These are phyloP conservation scores for Conticribra weissflogii DNA, from an alignment of 108 stramenopile species.

Conservation along the genomic window DNA sequence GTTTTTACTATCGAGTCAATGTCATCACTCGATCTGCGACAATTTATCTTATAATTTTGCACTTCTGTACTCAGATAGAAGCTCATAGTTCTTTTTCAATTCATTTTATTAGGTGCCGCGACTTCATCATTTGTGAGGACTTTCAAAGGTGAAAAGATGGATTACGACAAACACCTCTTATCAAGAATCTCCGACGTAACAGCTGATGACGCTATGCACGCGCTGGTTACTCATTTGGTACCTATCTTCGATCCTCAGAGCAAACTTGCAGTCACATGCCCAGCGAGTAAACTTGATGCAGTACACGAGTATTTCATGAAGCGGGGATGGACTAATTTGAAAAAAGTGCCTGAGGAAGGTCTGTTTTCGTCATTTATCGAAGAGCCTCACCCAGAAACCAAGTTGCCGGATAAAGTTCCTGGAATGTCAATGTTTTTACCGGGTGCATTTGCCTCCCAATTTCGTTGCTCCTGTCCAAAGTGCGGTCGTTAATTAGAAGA, in stretches of 20 bases:
- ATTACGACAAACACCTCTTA: constrained; percentile 37
- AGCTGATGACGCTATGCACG: constrained; percentile 36
- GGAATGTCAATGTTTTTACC: constrained; percentile 49
- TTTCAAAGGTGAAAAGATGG: constrained; percentile 43
- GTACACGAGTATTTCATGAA: constrained; percentile 40
- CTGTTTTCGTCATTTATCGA: constrained; percentile 40
- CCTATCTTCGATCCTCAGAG: constrained; percentile 46
- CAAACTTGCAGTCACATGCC: constrained; percentile 39
- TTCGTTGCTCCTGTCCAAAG: constrained; percentile 32
- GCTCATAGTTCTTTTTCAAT: background rate
- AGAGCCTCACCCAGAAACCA: constrained; percentile 2
- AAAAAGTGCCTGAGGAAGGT: constrained; percentile 45
- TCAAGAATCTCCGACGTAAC: constrained; percentile 30
- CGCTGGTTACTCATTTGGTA: constrained; percentile 35
- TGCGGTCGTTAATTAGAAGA: constrained; percentile 23
- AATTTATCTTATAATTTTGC: too few species aligned
- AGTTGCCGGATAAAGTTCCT: constrained; percentile 35
- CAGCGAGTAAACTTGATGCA: constrained; percentile 45
- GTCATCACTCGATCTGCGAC: too few species aligned
- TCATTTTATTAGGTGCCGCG: constrained; percentile 22
- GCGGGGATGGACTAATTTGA: constrained; percentile 47
- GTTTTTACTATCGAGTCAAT: too few species aligned
- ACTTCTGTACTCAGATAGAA: too few species aligned
- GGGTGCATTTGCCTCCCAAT: constrained; percentile 44
- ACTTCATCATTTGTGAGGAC: constrained; percentile 40